A percentile compares a stretch with the other conserved stretches of the same genome.
Conservation (phyloP, 1,139 yeast species). For the Sugiyamaella pinicola region DNA sequence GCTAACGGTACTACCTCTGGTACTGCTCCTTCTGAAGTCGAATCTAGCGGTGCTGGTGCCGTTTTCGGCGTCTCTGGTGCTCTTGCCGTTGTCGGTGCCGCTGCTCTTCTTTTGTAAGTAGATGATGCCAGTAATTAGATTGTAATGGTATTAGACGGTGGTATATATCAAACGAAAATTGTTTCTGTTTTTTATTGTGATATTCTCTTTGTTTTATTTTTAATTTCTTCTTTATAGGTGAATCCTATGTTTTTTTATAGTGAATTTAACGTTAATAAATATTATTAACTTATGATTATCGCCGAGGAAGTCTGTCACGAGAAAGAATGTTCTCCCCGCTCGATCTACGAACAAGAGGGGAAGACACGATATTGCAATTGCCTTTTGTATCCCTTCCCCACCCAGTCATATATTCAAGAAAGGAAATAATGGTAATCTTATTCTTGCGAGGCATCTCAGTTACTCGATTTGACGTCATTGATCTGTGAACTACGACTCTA, state of each 20-base stretch:
- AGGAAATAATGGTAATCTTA: too few species aligned
- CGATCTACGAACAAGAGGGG: too few species aligned
- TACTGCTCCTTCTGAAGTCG: conserved; percentile 21
- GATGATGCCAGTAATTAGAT: conserved; percentile 4
- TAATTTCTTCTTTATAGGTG: background rate
- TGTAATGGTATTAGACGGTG: background rate
- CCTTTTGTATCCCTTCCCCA: too few species aligned
- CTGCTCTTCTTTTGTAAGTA: conserved; percentile 23
- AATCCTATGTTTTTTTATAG: background rate
- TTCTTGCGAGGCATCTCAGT: background rate
- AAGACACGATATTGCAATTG: too few species aligned
- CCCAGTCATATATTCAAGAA: too few species aligned
- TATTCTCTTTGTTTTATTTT: too few species aligned
- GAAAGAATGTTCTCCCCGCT: too few species aligned
- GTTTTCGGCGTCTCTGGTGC: conserved; percentile 23
- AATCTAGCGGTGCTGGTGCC: conserved; percentile 20
- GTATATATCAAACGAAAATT: background rate
- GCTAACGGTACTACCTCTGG: conserved; percentile 18
- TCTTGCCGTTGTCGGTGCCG: conserved; percentile 25
- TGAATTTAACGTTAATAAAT: background rate
- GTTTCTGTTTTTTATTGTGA: background rate
- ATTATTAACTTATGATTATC: too few species aligned
- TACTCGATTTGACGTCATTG: background rate
- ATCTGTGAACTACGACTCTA: background rate
- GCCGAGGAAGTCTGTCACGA: too few species aligned